Percentiles rank a stretch among this genome's conserved stretches.
These are phyloP conservation scores for Leucoagaricus sp. DNA, from an alignment of 1,284 basidiomycete genomes.

Conservation along the genomic window DNA sequence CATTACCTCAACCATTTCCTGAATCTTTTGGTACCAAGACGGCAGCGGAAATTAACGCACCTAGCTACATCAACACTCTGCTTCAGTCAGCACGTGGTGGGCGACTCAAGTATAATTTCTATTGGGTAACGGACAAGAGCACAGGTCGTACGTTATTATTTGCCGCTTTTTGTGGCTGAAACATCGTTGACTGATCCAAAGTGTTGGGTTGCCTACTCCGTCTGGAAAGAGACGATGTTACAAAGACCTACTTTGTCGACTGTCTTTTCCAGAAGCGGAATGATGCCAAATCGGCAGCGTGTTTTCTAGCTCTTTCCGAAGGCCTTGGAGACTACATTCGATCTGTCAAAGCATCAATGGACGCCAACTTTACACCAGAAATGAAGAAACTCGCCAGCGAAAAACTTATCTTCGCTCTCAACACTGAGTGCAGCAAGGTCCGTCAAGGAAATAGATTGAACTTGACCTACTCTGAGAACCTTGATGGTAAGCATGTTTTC, in stretches of 20 bases:
- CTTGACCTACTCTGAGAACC: conserved; percentile 42
- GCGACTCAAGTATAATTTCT: conserved; percentile 44
- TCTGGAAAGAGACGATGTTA: conserved; percentile 39
- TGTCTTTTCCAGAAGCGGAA: conserved; percentile 53
- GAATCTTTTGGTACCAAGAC: conserved; percentile 46
- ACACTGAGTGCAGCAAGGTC: conserved; percentile 45
- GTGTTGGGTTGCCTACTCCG: conserved; percentile 65
- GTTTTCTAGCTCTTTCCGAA: conserved; percentile 60
- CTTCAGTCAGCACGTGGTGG: conserved; percentile 53
- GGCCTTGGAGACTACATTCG: conserved; percentile 59
- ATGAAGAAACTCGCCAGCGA: conserved; percentile 44
- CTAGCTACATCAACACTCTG: conserved; percentile 53
- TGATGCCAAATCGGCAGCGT: conserved; percentile 66
- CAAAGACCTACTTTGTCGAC: conserved; percentile 58
- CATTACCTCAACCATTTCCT: conserved; percentile 58
- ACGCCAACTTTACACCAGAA: conserved; percentile 43
- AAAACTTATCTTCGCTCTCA: conserved; percentile 44
- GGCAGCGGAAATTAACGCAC: conserved; percentile 50
- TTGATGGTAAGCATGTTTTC: conserved; percentile 44
- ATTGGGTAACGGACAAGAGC: conserved; percentile 42
- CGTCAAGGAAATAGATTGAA: conserved; percentile 37
- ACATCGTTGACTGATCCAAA: conserved; percentile 25
- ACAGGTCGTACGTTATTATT: conserved; percentile 38
- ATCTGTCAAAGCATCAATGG: conserved; percentile 38
- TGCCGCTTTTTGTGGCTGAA: conserved; percentile 1